Conservation (phyloP, 306 rosid genomes). For the Styphnolobium japonicum region DNA sequence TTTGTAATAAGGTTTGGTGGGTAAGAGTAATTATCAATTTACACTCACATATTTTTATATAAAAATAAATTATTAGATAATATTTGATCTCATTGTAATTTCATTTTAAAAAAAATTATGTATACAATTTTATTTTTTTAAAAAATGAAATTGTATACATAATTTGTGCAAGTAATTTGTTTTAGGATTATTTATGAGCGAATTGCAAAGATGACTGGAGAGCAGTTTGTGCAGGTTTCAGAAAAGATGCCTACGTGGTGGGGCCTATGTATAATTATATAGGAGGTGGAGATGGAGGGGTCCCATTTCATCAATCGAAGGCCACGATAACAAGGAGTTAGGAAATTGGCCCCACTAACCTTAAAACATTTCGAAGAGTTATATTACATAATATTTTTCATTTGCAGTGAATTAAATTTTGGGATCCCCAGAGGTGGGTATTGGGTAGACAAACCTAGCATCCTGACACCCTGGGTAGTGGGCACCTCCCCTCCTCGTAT, state of each 20-base stretch:
- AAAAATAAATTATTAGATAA: too few species aligned
- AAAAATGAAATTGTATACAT: too few species aligned
- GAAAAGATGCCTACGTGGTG: background rate
- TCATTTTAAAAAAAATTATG: too few species aligned
- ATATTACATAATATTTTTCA: background rate
- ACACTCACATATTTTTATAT: too few species aligned
- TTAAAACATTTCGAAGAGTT: background rate
- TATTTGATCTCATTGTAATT: too few species aligned
- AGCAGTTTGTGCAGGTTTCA: background rate
- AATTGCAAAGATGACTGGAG: too few species aligned
- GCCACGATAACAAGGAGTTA: background rate
- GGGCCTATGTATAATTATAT: background rate
- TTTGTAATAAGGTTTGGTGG: too few species aligned
- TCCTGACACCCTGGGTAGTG: conserved; percentile 2
- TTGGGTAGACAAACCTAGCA: background rate
- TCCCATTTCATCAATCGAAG: conserved; percentile 6
- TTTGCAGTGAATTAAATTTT: background rate
- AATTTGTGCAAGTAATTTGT: too few species aligned
- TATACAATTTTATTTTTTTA: too few species aligned
- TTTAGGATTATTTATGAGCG: too few species aligned
- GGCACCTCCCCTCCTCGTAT: conserved; percentile 3
- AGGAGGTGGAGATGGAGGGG: background rate
- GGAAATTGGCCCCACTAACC: background rate
- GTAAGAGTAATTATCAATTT: too few species aligned
- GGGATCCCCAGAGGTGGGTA: background rate